Conservation (phyloP, 805 yeast species). For the Yarrowia sp. region DNA sequence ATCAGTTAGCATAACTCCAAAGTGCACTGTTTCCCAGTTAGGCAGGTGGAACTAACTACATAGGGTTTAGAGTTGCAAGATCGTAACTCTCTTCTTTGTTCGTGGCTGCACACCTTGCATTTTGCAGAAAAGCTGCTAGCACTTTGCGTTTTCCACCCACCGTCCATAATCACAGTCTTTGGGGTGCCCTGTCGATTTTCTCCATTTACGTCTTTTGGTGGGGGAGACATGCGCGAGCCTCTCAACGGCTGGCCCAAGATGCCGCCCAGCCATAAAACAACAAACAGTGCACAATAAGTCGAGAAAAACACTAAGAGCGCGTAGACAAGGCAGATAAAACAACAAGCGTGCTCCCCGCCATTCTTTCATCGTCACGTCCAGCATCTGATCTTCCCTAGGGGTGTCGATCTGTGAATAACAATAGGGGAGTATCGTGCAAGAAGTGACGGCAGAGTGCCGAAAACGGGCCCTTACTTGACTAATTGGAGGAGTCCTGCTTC, state of each 20-base stretch:
- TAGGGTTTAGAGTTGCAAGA: neutral
- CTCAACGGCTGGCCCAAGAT: neutral
- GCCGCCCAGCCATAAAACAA: neutral
- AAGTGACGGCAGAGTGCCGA: neutral
- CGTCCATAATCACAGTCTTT: neutral
- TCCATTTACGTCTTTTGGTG: neutral
- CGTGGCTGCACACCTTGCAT: constrained; percentile 11
- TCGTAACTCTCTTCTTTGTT: constrained; percentile 2
- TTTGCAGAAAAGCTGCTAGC: neutral
- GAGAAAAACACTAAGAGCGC: neutral
- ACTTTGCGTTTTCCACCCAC: neutral
- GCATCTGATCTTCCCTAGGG: constrained; percentile 16
- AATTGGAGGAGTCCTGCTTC: too few species aligned
- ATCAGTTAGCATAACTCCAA: constrained; percentile 7
- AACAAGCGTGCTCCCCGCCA: neutral
- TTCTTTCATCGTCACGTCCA: neutral
- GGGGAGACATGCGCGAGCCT: neutral
- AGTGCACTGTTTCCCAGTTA: constrained; percentile 20
- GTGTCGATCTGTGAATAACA: constrained; percentile 11
- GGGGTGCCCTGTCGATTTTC: constrained; percentile 2
- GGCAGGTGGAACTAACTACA: constrained; percentile 5
- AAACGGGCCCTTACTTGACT: neutral
- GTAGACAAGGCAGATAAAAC: too few species aligned
- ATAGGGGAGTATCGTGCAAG: neutral
- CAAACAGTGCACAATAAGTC: neutral